Base-by-base conservation (phyloP, 208 protist species). In the Leishmania martiniquensis region DNA sequence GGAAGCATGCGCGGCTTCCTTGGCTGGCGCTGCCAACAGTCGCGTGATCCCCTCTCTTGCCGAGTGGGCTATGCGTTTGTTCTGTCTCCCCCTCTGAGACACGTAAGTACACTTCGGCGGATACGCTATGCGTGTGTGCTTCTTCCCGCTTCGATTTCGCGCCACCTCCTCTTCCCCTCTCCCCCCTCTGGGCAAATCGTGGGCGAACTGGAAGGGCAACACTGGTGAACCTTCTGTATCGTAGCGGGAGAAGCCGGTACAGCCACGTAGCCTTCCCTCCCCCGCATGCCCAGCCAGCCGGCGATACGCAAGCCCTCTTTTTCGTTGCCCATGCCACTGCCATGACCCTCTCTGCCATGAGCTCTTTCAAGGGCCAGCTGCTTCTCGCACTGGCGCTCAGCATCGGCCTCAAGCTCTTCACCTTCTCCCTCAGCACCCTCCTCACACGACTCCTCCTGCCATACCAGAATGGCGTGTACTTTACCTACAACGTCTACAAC, bases 401-500 rank as follows among this genome's bases (percentile, higher is more conserved):
- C 62, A 44, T 96, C 0, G 73, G 60, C 51, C 84, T 97, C 25
- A 94, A 93, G 81, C 20, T 92, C 0, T n/a, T 97, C 59, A 94
- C 92, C 59, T 97, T 97, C 72, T 65, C 80, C 17, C 84, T 97
- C 32, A 91, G 68, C 69, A 88, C 87, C 4, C 60, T 75, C 34
- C 76, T 95, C 37, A 97, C 94, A 9, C 90, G 94, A 1, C 84
- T 89, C 72, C 88, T 97, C 17, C 63, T 89, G 55, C 94, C 94
- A 6, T 82, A 85, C 66, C 84, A 94, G 78, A 91, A 87, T 65
- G 94, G 94, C 39, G 63, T 97, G 4, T 87, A 87, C 67, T 96
- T 95, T 62, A 85, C 86, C n/a, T 93, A 81, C 82, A 85, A 80
- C 55, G 77, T 97, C 15, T 96, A 96, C 84, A 88, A 92, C n/a